These are phyloP conservation scores for Colletotrichum lupini DNA, from an alignment of 2,329 filamentous ascomycete species.

Conservation along the genomic window DNA sequence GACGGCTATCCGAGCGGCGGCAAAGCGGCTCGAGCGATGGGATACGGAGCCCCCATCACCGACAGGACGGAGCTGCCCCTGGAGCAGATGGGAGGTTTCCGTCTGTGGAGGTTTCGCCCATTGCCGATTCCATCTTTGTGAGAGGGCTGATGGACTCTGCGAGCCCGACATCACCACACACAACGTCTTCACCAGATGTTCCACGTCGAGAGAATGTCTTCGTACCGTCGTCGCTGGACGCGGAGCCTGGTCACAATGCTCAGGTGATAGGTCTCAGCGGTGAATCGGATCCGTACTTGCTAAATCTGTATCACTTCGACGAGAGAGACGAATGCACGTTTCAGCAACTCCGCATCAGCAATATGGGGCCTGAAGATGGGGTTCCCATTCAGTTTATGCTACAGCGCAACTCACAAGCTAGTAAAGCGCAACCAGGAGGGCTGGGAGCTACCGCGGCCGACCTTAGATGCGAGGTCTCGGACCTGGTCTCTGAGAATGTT, in stretches of 20 bases:
- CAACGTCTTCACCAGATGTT: background rate
- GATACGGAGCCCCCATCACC: background rate
- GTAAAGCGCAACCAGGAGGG: constrained; percentile 13
- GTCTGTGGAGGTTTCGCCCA: background rate
- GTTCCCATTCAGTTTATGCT: constrained; percentile 27
- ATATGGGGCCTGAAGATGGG: constrained; percentile 18
- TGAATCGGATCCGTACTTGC: constrained; percentile 25
- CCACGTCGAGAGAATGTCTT: background rate
- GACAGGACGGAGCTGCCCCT: background rate
- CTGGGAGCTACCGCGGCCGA: constrained; percentile 2
- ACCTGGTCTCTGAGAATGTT: constrained; percentile 16
- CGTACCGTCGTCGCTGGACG: background rate
- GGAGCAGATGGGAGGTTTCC: background rate
- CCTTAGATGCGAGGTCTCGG: background rate
- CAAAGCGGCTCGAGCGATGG: constrained; percentile 1
- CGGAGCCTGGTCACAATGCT: constrained; percentile 10
- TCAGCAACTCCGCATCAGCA: constrained; percentile 23
- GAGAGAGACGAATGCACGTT: constrained; percentile 21
- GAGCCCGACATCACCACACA: background rate
- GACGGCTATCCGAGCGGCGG: background rate
- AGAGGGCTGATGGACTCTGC: background rate
- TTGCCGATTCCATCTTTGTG: background rate
- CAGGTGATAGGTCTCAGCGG: constrained; percentile 28
- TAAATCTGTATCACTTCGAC: constrained; percentile 19
- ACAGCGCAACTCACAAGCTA: constrained; percentile 19